These are phyloP conservation scores for Bidens hawaiensis DNA, from an alignment of 140 eudicot species.

Conservation along the genomic window DNA sequence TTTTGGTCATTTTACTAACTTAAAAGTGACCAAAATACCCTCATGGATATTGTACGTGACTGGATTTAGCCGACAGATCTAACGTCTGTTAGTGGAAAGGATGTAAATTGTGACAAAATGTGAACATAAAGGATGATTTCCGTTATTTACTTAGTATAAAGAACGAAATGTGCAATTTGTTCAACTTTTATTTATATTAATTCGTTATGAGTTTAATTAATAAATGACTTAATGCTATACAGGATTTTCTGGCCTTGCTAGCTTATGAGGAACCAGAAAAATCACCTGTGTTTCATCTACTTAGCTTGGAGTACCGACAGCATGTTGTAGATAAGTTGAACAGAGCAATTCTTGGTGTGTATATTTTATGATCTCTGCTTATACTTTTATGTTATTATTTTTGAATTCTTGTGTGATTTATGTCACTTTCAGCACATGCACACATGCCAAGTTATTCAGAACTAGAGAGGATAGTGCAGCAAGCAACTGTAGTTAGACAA, in stretches of 20 bases:
- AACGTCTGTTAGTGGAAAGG: too few species aligned
- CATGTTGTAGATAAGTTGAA: slow-evolving; percentile 77
- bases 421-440: slow-evolving; percentile 47
- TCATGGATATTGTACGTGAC: too few species aligned
- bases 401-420: slow-evolving; percentile 10
- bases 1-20: too few species aligned
- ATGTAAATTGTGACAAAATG: too few species aligned
- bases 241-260: slow-evolving; percentile 82
- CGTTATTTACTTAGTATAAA: too few species aligned
- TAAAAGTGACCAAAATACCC: too few species aligned
- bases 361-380: background rate
- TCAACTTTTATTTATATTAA: slow-evolving; percentile 9
- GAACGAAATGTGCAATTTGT: too few species aligned
- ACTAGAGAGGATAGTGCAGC: slow-evolving; percentile 83
- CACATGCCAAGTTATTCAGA: slow-evolving; percentile 64
- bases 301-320: slow-evolving; percentile 68
- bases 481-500: slow-evolving; percentile 76
- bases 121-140: too few species aligned
- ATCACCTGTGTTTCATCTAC: slow-evolving; percentile 87
- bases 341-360: slow-evolving; percentile 78
- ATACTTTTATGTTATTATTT: background rate
- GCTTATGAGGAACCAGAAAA: slow-evolving; percentile 93
- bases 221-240: slow-evolving; percentile 12
- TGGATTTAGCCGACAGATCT: too few species aligned
- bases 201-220: background rate